Base-by-base conservation (phyloP, 495 filamentous ascomycete genomes). In the Penicillium verhagenii region DNA sequence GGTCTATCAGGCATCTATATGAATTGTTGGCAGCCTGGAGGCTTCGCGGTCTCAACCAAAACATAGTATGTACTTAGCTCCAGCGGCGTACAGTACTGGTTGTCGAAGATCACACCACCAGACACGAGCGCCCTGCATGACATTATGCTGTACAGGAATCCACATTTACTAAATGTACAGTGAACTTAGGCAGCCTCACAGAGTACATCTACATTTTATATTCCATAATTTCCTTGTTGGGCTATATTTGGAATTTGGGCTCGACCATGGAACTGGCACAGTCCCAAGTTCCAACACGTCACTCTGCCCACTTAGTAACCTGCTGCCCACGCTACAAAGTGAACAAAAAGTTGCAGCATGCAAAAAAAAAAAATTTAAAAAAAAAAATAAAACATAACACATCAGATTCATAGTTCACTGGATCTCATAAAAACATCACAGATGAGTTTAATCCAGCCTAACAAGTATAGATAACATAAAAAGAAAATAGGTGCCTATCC, bases 221-320 rank as follows among this genome's bases (percentile, higher is more conserved):
- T n/a, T n/a, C n/a, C n/a, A n/a, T n/a, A 39, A 35, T 42, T 6
- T 14, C 18, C 18, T 21, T 26, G n/a, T 35, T n/a, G 13, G 23
- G 31, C 55, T 57, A 57, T 47, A 52, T 40, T 57, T 53, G 55
- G 55, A 53, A 11, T n/a, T 45, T 21, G 37, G 24, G 33, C 43
- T 39, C 43, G 42, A 52, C 55, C 55, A 57, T 57, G 55, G 55
- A 46, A 52, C 54, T 23, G 16, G 16, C 10, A n/a, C n/a, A n/a
- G n/a, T n/a, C n/a, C n/a, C n/a, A n/a, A 31, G 47, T 45, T 43
- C 55, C 24, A 37, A 52, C 48, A 57, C 55, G 49, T 57, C 55
- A 57, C 29, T 47, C 25, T 42, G 28, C 54, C 48, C 20, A 14
- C 26, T 29, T 29, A 52, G 23, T 37, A n/a, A 24, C 33, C 3